These are phyloP conservation scores for Geotrichum citri-aurantii DNA, from an alignment of 1,139 yeast genomes.

Conservation along the genomic window DNA sequence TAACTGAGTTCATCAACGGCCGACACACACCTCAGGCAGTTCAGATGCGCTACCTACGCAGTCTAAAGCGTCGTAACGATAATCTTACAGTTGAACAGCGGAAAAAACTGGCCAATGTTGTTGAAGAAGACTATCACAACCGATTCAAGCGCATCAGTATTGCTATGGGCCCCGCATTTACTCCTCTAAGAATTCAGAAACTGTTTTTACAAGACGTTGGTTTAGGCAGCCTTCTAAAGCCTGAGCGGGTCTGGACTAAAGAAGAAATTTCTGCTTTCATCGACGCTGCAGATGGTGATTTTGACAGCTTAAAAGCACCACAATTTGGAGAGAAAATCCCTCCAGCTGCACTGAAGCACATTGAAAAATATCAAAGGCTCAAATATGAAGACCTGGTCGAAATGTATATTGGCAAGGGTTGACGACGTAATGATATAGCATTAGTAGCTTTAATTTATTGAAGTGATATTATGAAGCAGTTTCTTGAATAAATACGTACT, in stretches of 20 bases:
- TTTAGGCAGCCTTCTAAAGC: conserved; percentile 5
- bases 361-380: conserved; percentile 5
- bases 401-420: conserved; percentile 13
- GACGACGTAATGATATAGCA: neutral
- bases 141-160: conserved; percentile 38
- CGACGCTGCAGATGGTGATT: conserved; percentile 19
- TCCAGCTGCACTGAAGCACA: conserved; percentile 14
- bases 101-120: conserved; percentile 28
- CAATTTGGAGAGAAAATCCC: conserved; percentile 15
- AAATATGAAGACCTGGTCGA: conserved; percentile 11
- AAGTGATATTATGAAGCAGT: neutral
- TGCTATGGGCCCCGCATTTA: conserved; percentile 30
- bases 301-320: conserved; percentile 16
- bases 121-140: conserved; percentile 39
- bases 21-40: conserved; percentile 33
- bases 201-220: conserved; percentile 16
- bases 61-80: conserved; percentile 36
- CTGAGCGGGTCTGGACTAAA: conserved; percentile 13
- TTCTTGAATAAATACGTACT: conserved; percentile 31
- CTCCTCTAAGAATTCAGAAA: conserved; percentile 18
- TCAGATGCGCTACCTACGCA: conserved; percentile 38
- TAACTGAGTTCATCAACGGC: conserved; percentile 33
- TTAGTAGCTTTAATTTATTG: neutral
- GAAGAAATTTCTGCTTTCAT: conserved; percentile 16
- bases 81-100: conserved; percentile 35